Conservation (phyloP, 2,329 filamentous ascomycete species). For the Epichloe uncinata region DNA sequence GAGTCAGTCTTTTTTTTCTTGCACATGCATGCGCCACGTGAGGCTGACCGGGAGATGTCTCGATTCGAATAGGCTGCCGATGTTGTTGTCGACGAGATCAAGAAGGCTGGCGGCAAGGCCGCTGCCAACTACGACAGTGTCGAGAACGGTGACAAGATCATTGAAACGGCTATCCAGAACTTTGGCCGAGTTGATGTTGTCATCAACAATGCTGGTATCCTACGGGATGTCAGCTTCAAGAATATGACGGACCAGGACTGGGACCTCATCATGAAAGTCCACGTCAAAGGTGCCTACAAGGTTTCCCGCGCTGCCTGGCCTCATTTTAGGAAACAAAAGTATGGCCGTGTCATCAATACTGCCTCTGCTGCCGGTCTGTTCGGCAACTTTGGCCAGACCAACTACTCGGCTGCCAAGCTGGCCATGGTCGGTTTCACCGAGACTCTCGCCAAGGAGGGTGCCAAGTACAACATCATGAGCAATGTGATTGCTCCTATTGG, state of each 20-base stretch:
- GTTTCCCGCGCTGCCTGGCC: slow-evolving; percentile 91
- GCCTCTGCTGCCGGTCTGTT: slow-evolving; percentile 92
- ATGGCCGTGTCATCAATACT: slow-evolving; percentile 91
- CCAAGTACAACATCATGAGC: slow-evolving; percentile 93
- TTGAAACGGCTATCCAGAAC: slow-evolving; percentile 69
- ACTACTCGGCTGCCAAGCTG: slow-evolving; percentile 95
- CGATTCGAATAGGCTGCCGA: slow-evolving; percentile 52
- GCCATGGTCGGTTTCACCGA: slow-evolving; percentile 95
- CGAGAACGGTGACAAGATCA: slow-evolving; percentile 86
- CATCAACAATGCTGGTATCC: slow-evolving; percentile 95
- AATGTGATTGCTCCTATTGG: slow-evolving; percentile 88
- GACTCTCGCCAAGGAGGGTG: slow-evolving; percentile 92
- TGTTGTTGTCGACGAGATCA: slow-evolving; percentile 72
- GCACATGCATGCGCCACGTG: not conserved
- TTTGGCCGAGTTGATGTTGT: slow-evolving; percentile 87
- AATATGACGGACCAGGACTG: slow-evolving; percentile 97
- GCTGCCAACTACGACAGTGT: slow-evolving; percentile 96
- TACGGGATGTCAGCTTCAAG: slow-evolving; percentile 93
- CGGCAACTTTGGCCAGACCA: slow-evolving; percentile 88
- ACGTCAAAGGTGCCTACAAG: slow-evolving; percentile 91
- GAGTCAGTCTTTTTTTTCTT: not conserved
- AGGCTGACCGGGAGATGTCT: not conserved
- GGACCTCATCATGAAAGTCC: slow-evolving; percentile 88
- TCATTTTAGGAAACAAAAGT: slow-evolving; percentile 98
- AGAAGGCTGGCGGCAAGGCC: slow-evolving; percentile 80